Evolutionary conservation across 2,329 filamentous ascomycete genomes (phyloP), one percentile per base, ranked within the genome.

Genomic region (Penicillium rolfsii): DNA sequence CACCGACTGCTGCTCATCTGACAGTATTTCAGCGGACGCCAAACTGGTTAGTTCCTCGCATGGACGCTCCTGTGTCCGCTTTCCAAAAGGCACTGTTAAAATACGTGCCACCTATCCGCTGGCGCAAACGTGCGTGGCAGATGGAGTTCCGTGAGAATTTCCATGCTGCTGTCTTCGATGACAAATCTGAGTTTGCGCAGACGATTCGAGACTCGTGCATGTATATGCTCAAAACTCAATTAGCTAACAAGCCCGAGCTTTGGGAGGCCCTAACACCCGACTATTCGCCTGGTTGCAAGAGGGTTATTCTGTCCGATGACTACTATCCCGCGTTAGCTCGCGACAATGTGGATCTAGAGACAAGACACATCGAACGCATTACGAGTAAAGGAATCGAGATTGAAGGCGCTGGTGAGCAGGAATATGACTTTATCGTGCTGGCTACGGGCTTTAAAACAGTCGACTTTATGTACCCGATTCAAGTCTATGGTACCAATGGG

Each of bases 391-490:
- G 83, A 0, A 80, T 87, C 53, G 74, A 80, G 26, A 77, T 84
- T 0, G 77, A 75, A 1, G 79, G 74, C 2, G 70, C 68, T 2
- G 76, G 77, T n/a, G 58, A 55, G 2, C 71, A 80, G 46, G 78
- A 82, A 22, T 83, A 83, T 67, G 85, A 87, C 66, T 71, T 87
- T 19, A 78, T 88, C 14, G 75, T 88, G 26, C 78, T 84, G 7
- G 85, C 85, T 0, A 88, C 85, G 0, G 85, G 85, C 0, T 88
- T 88, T 76, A 77, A 81, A 26, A 83, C 85, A 0, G 80, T 83
- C 0, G 81, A 87, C 49, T 87, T 87, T 72, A 80, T 87, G 77
- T 79, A 83, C 64, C 84, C 84, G 0, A 85, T 88, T 63, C 73
- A 81, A 26, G 76, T 87, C 19, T 78, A 74, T 9, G 85, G 85